phyloP scores from a whole-genome alignment of 352 stramenopile species.

The Pythium monospermum region DNA sequence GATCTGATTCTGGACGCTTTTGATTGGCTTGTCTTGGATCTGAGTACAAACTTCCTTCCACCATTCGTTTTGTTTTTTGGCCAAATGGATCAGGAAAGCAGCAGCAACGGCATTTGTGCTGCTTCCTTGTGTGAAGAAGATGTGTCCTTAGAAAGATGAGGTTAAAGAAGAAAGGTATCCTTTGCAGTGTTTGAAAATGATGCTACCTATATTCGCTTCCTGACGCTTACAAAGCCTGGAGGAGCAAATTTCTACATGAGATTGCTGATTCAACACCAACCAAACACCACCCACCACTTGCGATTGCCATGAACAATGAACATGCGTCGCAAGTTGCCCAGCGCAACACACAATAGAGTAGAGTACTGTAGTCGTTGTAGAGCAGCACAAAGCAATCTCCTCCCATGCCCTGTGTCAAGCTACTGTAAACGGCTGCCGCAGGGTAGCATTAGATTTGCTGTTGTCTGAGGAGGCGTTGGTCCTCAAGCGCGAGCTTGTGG shows the following conservation, averaged over 20 bases:
- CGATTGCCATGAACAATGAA: no score
- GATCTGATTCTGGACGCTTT: not conserved
- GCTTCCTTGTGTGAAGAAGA: not conserved
- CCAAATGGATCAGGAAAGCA: conserved; percentile 1
- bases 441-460: no score
- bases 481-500: not conserved
- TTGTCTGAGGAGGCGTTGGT: no score
- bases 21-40: conserved; percentile 1
- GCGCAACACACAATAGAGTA: no score
- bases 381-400: no score
- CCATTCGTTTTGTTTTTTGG: conserved; percentile 5
- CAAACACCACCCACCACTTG: no score
- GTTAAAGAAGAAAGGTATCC: not conserved
- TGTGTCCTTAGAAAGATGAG: no score
- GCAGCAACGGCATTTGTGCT: no score
- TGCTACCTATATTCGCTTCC: conserved; percentile 30
- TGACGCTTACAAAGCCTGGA: conserved; percentile 29
- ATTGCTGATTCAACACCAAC: conserved; percentile 35
- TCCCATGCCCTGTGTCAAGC: no score
- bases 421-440: no score
- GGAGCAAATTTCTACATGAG: conserved; percentile 52
- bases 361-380: no score
- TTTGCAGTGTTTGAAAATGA: conserved; percentile 27
- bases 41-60: not conserved
- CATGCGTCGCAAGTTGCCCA: no score